A percentile compares a stretch with the other conserved stretches of the same genome.
These are phyloP conservation scores for Deinandra increscens DNA, from an alignment of 129 eudicot species.

Conservation along the genomic window DNA sequence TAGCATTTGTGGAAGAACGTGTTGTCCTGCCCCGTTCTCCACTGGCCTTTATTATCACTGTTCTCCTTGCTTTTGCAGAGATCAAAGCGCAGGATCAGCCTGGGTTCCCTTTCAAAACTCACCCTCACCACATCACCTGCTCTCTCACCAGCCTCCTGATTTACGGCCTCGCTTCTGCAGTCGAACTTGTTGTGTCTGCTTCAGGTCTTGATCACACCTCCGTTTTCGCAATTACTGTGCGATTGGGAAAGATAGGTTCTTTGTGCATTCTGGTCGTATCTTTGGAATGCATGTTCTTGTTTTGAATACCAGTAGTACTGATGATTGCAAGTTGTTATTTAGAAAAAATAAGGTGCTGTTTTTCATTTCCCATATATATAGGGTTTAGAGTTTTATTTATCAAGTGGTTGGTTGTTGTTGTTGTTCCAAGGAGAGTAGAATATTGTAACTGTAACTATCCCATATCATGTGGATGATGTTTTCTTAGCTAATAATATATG, in stretches of 20 bases:
- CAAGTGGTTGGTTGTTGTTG: too few species aligned
- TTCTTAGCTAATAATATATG: too few species aligned
- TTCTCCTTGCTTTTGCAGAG: background rate
- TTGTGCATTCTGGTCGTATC: background rate
- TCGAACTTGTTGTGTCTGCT: background rate
- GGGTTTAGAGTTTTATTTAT: too few species aligned
- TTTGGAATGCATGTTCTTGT: background rate
- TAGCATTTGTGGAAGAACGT: background rate
- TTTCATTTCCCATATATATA: too few species aligned
- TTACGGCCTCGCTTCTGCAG: background rate
- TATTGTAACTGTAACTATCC: too few species aligned
- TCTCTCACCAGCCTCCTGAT: constrained; percentile 4
- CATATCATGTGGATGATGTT: too few species aligned
- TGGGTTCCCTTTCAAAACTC: background rate
- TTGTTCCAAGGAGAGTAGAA: too few species aligned
- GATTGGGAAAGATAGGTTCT: constrained; percentile 6
- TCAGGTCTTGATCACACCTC: background rate
- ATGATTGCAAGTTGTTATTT: too few species aligned
- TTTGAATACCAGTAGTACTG: too few species aligned
- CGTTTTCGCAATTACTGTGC: background rate
- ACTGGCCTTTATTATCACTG: background rate
- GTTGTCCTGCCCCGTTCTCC: background rate
- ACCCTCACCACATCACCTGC: background rate
- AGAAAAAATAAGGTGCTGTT: too few species aligned
- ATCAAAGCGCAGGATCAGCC: background rate